These are phyloP conservation scores for Mycena galericulata DNA, from an alignment of 768 basidiomycete species.

Conservation along the genomic window DNA sequence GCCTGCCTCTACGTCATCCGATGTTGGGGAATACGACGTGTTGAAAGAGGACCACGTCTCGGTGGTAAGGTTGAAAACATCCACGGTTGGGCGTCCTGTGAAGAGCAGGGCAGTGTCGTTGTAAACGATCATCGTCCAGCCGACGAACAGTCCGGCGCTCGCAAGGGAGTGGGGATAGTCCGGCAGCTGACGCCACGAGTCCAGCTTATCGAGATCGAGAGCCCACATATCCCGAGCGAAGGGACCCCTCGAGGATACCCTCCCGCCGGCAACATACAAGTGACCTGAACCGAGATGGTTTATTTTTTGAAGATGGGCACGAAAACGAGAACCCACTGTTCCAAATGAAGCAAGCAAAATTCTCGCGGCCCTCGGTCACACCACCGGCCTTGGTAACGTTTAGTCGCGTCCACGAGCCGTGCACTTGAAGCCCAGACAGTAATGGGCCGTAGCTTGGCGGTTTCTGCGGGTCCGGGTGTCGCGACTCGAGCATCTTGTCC, in stretches of 20 bases:
- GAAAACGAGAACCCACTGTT: slow-evolving; percentile 35
- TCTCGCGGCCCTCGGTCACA: slow-evolving; percentile 33
- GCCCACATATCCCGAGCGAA: slow-evolving; percentile 45
- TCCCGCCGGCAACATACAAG: slow-evolving; percentile 46
- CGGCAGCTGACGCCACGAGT: slow-evolving; percentile 42
- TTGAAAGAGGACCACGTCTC: slow-evolving; percentile 48
- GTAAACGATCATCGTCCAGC: slow-evolving; percentile 40
- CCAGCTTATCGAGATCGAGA: slow-evolving; percentile 41
- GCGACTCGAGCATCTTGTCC: slow-evolving; percentile 21
- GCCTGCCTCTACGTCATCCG: not conserved
- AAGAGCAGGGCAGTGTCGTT: slow-evolving; percentile 52
- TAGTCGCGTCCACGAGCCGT: slow-evolving; percentile 52
- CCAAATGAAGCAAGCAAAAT: slow-evolving; percentile 45
- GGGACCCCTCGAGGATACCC: slow-evolving; percentile 37
- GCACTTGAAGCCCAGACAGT: slow-evolving; percentile 42
- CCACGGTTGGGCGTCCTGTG: slow-evolving; percentile 44
- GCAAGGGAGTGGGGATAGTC: slow-evolving; percentile 38
- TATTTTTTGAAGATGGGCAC: not conserved
- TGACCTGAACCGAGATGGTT: slow-evolving; percentile 40
- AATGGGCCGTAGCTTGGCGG: slow-evolving; percentile 29
- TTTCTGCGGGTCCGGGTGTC: slow-evolving; percentile 45
- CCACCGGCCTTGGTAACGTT: slow-evolving; percentile 30
- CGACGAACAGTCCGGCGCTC: slow-evolving; percentile 33
- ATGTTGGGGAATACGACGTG: slow-evolving; percentile 39
- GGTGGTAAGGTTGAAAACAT: slow-evolving; percentile 50